Conservation (phyloP, 208 protist species). For the Leishmania lainsoni region DNA sequence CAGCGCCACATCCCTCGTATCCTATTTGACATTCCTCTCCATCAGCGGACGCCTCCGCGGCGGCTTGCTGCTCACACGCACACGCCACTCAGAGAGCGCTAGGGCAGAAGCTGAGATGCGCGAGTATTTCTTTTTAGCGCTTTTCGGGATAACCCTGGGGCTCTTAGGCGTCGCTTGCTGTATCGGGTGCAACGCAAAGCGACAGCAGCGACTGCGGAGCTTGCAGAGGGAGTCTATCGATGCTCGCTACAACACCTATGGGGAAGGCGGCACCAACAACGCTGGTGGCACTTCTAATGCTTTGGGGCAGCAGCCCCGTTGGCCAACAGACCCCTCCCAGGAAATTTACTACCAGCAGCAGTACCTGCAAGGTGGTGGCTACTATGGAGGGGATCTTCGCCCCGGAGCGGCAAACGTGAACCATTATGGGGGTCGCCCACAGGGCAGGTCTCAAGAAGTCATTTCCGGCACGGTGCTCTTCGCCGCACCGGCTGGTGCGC, state of each 20-base stretch:
- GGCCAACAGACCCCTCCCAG: not conserved
- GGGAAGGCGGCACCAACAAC: not conserved
- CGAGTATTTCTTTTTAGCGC: constrained; percentile 3
- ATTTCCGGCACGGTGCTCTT: constrained; percentile 14
- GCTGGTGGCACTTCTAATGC: not conserved
- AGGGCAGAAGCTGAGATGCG: not conserved
- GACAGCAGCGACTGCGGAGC: not conserved
- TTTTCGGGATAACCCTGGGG: not conserved
- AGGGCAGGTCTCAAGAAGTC: not conserved
- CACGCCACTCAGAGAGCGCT: not conserved
- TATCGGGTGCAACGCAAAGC: not conserved
- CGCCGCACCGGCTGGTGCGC: constrained; percentile 9
- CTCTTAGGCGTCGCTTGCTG: constrained; percentile 2
- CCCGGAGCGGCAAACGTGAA: not conserved
- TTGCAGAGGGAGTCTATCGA: not conserved
- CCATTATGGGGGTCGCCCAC: not conserved
- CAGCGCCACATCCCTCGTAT: not conserved
- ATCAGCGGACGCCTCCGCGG: not conserved
- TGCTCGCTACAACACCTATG: not conserved
- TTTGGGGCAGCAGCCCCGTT: not conserved
- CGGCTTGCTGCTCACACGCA: not conserved
- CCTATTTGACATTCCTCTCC: not conserved
- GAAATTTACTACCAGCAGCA: constrained; percentile 25
- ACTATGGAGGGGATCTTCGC: not conserved
- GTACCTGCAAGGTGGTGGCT: not conserved